A percentile compares a stretch with the other conserved stretches of the same genome.
These are phyloP conservation scores for Lasiosphaeris hirsuta DNA, from an alignment of 495 filamentous ascomycete genomes.

Conservation along the genomic window DNA sequence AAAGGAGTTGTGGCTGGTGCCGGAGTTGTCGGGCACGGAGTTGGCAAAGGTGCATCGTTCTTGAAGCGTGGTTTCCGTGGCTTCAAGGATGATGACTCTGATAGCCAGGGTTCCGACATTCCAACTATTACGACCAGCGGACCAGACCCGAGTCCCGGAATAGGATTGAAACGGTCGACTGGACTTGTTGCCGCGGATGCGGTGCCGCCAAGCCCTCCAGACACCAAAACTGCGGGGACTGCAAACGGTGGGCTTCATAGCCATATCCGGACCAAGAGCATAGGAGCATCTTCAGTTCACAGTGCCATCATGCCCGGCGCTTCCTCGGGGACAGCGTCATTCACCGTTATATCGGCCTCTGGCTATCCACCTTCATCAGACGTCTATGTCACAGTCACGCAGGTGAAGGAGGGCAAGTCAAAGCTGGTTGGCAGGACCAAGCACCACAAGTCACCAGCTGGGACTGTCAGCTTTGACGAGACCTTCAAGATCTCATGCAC, in stretches of 20 bases:
- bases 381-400: conserved; percentile 71
- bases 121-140: conserved; percentile 45
- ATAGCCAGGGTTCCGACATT: conserved; percentile 34
- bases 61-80: conserved; percentile 71
- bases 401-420: conserved; percentile 55
- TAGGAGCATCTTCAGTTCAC: conserved; percentile 57
- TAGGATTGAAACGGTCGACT: conserved; percentile 34
- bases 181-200: conserved; percentile 28
- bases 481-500: conserved; percentile 72
- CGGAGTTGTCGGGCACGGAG: conserved; percentile 67
- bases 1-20: conserved; percentile 80
- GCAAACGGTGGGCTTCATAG: conserved; percentile 36
- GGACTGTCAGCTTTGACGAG: conserved; percentile 68
- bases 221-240: conserved; percentile 21
- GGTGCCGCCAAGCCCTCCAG: conserved; percentile 36
- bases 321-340: conserved; percentile 70
- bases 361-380: conserved; percentile 78
- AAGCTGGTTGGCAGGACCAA: conserved; percentile 89
- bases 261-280: conserved; percentile 67
- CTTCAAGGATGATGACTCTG: conserved; percentile 56
- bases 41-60: conserved; percentile 85
- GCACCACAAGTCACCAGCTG: conserved; percentile 62
- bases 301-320: conserved; percentile 54
- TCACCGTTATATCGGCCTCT: conserved; percentile 74
- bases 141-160: conserved; percentile 33